A percentile compares a stretch with the other conserved stretches of the same genome.
Evolutionary conservation across 1,284 basidiomycete species (phyloP).

Genomic region (Tilletia indica): DNA sequence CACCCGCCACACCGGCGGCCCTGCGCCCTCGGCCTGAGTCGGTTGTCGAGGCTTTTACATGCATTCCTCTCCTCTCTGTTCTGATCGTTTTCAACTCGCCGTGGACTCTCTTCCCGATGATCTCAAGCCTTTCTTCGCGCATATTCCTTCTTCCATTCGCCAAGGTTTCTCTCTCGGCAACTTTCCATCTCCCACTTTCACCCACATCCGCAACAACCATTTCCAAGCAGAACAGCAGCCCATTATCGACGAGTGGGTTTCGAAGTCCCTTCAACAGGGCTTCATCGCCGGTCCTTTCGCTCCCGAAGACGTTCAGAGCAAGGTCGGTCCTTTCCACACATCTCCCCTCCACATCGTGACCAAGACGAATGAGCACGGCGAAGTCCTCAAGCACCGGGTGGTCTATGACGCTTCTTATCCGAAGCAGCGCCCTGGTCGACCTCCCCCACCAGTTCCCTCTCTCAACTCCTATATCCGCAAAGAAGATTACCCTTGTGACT

Average conservation of each 20-base stretch:
- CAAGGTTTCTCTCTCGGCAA: background rate
- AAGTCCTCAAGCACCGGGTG: background rate
- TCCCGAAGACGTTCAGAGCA: background rate
- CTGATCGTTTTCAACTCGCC: no score
- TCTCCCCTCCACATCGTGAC: background rate
- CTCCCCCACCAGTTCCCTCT: background rate
- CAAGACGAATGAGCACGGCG: background rate
- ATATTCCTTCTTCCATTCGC: background rate
- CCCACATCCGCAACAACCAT: background rate
- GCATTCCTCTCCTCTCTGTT: no score
- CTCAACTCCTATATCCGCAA: background rate
- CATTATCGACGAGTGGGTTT: background rate
- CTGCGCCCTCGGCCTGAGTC: no score
- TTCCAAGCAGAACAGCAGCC: background rate
- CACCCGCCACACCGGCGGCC: no score
- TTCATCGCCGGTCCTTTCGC: background rate
- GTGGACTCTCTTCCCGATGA: no score
- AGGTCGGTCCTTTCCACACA: background rate
- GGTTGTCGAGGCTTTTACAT: no score
- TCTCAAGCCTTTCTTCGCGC: background rate
- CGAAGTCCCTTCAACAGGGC: background rate
- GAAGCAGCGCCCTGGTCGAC: background rate
- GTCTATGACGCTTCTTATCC: background rate
- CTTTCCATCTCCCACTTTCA: background rate
- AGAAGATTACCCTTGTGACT: background rate